Evolutionary conservation across 441 rosid genomes (phyloP).

Genomic region (Erodium texanum): DNA sequence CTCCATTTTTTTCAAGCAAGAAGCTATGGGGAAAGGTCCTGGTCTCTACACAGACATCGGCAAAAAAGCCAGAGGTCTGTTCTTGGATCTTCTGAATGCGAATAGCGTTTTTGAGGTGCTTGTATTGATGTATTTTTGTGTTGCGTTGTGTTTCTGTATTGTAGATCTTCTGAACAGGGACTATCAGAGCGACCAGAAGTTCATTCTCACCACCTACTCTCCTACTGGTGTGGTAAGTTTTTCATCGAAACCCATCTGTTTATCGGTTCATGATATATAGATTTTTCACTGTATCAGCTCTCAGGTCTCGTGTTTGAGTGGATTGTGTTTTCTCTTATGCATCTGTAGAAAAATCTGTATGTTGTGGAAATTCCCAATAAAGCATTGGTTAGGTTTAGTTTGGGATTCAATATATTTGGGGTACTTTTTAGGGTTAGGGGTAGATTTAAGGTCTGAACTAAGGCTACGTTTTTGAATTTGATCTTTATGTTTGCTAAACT

Average conservation of each 20-base stretch:
- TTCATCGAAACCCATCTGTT: slow-evolving; percentile 5
- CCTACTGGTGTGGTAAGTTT: slow-evolving; percentile 71
- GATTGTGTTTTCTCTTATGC: neutral
- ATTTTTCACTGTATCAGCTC: neutral
- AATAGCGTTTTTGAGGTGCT: too few relatives aligned
- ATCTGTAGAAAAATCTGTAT: neutral
- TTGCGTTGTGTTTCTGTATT: neutral
- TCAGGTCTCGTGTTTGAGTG: neutral
- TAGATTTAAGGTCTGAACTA: neutral
- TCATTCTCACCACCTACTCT: slow-evolving; percentile 65
- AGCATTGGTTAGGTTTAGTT: neutral
- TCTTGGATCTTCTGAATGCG: neutral
- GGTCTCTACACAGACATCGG: slow-evolving; percentile 77
- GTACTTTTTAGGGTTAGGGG: neutral
- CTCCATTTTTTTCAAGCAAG: neutral
- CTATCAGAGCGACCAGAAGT: slow-evolving; percentile 83
- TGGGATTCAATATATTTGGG: neutral
- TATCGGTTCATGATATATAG: neutral
- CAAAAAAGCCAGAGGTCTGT: slow-evolving; percentile 63
- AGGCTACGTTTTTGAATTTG: neutral
- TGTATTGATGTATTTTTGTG: slow-evolving; percentile 5
- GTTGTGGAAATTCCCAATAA: neutral
- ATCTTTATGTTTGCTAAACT: neutral
- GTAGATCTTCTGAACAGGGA: slow-evolving; percentile 84
- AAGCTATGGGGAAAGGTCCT: slow-evolving; percentile 70